Evolutionary conservation across 2,329 filamentous ascomycete genomes (phyloP).

Genomic region (Fonsecaea nubica): DNA sequence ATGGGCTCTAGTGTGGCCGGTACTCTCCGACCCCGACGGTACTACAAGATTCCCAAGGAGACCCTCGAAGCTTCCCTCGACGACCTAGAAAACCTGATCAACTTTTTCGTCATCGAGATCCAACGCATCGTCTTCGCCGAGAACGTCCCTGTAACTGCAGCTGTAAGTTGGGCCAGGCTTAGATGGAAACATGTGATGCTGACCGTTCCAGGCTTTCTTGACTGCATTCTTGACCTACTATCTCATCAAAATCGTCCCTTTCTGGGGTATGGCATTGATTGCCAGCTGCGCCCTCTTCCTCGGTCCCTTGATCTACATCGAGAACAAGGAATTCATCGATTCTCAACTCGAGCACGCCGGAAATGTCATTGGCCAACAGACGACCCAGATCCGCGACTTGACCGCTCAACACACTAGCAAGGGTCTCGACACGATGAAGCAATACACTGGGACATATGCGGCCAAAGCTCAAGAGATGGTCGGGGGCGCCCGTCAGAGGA

Average conservation of each 20-base stretch:
- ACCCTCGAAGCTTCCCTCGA: slow-evolving; percentile 66
- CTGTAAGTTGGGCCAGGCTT: slow-evolving; percentile 54
- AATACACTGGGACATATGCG: slow-evolving; percentile 66
- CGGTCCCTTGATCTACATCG: slow-evolving; percentile 67
- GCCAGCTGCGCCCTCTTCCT: slow-evolving; percentile 64
- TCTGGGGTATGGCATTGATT: slow-evolving; percentile 68
- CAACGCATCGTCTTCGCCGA: slow-evolving; percentile 71
- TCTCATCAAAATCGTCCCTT: slow-evolving; percentile 69
- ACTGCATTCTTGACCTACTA: slow-evolving; percentile 67
- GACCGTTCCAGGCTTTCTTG: slow-evolving; percentile 60
- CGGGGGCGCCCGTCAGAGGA: slow-evolving; percentile 44
- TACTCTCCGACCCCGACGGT: slow-evolving; percentile 67
- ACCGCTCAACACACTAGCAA: slow-evolving; percentile 66
- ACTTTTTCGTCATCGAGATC: slow-evolving; percentile 73
- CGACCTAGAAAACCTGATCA: slow-evolving; percentile 68
- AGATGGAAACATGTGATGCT: not conserved
- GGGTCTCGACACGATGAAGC: slow-evolving; percentile 64
- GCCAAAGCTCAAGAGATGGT: slow-evolving; percentile 64
- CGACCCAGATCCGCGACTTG: slow-evolving; percentile 65
- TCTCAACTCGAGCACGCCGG: slow-evolving; percentile 62
- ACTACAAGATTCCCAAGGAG: slow-evolving; percentile 70
- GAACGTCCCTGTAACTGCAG: slow-evolving; percentile 66
- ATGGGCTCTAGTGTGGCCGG: slow-evolving; percentile 65
- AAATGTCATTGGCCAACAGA: slow-evolving; percentile 63
- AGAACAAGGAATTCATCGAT: slow-evolving; percentile 70